Evolutionary conservation across 2,329 filamentous ascomycete genomes (phyloP).

Genomic region (Penicillium nordicum): DNA sequence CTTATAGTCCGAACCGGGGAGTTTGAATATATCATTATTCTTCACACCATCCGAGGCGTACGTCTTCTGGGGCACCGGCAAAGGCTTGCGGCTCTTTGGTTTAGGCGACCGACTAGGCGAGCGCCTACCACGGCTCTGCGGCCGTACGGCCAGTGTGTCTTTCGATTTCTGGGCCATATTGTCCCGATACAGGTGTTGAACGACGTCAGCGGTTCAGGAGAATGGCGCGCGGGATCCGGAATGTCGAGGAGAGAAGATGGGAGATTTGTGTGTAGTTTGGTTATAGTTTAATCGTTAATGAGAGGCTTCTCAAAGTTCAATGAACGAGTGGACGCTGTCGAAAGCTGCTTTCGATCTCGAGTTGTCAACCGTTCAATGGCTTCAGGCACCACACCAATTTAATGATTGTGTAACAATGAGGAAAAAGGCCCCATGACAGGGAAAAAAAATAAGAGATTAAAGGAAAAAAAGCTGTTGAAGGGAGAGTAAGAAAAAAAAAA

Average conservation of each 20-base stretch:
- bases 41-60: conserved; percentile 57
- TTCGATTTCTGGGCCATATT: conserved; percentile 33
- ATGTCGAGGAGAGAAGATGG: background rate
- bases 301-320: conserved; percentile 2
- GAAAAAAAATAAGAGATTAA: conserved; percentile 18
- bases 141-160: conserved; percentile 37
- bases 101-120: conserved; percentile 41
- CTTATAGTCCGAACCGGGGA: conserved; percentile 80
- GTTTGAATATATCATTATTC: conserved; percentile 87
- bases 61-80: conserved; percentile 34
- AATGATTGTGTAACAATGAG: conserved; percentile 38
- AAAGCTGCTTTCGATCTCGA: conserved; percentile 12
- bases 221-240: conserved; percentile 9
- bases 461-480: conserved; percentile 17
- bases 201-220: conserved; percentile 6
- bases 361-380: conserved; percentile 16
- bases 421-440: conserved; percentile 37
- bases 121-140: conserved; percentile 33
- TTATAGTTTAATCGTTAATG: background rate
- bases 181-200: conserved; percentile 10
- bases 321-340: conserved; percentile 8
- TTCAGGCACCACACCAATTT: conserved; percentile 21
- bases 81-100: conserved; percentile 36
- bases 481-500: conserved; percentile 19
- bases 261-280: background rate